Conservation (phyloP, 768 basidiomycete species). For the Vararia minispora region DNA sequence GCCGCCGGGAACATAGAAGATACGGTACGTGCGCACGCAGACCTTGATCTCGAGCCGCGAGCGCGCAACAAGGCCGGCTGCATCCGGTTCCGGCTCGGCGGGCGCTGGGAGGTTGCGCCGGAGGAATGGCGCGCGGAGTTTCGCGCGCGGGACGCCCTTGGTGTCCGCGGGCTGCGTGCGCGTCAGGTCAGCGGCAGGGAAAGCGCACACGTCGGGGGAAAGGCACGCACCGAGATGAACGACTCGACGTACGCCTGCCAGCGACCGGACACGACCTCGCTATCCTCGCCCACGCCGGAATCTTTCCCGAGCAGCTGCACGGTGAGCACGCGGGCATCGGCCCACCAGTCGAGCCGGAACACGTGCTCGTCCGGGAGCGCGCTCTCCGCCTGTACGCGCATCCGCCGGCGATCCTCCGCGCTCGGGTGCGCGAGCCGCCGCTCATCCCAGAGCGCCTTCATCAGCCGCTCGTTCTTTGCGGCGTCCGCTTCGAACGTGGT, state of each 20-base stretch:
- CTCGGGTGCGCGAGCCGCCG: slow-evolving; percentile 46
- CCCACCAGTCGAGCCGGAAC: slow-evolving; percentile 72
- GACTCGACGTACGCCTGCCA: slow-evolving; percentile 78
- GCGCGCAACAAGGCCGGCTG: slow-evolving; percentile 15
- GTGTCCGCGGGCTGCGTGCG: slow-evolving; percentile 54
- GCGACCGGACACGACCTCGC: slow-evolving; percentile 62
- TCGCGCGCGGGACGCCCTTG: slow-evolving; percentile 35
- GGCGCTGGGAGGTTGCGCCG: slow-evolving; percentile 35
- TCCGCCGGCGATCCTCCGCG: slow-evolving; percentile 61
- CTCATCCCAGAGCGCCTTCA: slow-evolving; percentile 62
- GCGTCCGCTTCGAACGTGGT: slow-evolving; percentile 59
- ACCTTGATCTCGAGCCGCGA: slow-evolving; percentile 75
- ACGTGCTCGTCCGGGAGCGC: slow-evolving; percentile 67
- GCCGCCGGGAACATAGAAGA: slow-evolving; percentile 67
- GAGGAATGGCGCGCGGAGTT: slow-evolving; percentile 51
- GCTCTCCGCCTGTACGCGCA: slow-evolving; percentile 55
- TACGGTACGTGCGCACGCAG: slow-evolving; percentile 70
- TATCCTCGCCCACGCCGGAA: slow-evolving; percentile 63
- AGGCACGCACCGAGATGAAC: slow-evolving; percentile 47
- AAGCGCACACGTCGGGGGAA: background rate
- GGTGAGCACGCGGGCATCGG: background rate
- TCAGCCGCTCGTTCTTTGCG: slow-evolving; percentile 57
- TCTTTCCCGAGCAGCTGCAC: slow-evolving; percentile 68
- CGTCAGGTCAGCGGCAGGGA: background rate
- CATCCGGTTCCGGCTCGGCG: slow-evolving; percentile 21